These are phyloP conservation scores for Penicillium frequentans DNA, from an alignment of 2,329 filamentous ascomycete species.

Conservation along the genomic window DNA sequence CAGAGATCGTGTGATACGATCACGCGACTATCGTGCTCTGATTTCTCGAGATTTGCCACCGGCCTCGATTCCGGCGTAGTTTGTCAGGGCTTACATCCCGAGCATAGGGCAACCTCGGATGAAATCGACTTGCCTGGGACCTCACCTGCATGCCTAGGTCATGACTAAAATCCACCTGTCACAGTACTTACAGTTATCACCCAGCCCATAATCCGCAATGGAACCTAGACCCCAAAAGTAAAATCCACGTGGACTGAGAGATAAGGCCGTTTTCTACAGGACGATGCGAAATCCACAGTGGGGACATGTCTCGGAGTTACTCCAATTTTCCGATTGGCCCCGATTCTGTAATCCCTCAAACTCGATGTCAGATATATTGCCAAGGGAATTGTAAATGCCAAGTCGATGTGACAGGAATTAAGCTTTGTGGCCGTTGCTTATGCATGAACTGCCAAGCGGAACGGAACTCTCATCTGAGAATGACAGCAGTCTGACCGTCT, in stretches of 20 bases:
- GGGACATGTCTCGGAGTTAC: neutral
- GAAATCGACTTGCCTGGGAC: too few relatives aligned
- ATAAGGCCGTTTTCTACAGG: neutral
- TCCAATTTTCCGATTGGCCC: neutral
- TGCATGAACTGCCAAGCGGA: neutral
- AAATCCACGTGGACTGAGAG: neutral
- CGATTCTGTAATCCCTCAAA: neutral
- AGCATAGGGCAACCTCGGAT: too few relatives aligned
- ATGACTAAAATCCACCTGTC: neutral
- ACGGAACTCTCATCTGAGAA: neutral
- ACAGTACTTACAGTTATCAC: neutral
- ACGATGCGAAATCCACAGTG: neutral
- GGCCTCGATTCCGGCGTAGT: neutral
- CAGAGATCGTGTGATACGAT: too few relatives aligned
- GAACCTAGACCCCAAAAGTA: neutral
- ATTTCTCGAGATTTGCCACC: neutral
- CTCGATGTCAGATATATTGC: neutral
- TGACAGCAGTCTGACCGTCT: neutral
- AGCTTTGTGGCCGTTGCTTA: neutral
- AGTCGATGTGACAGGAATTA: neutral
- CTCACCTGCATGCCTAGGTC: neutral
- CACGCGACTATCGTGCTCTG: neutral
- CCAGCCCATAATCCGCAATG: neutral
- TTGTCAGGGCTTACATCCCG: too few relatives aligned
- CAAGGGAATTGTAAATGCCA: neutral